These are phyloP conservation scores for Solanum dulcamara DNA, from an alignment of 257 asterid genomes.

Conservation along the genomic window DNA sequence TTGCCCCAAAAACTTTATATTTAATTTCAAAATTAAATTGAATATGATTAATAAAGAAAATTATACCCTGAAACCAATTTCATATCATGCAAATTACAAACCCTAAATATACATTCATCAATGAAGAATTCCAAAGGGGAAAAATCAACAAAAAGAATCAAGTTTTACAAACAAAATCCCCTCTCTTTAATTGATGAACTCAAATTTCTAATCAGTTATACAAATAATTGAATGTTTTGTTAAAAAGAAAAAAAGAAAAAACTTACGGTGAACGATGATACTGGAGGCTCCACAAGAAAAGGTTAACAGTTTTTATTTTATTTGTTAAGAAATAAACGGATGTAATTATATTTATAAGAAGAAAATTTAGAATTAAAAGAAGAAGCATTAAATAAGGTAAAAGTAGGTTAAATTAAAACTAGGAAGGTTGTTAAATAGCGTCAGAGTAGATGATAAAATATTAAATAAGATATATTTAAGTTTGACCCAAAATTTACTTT, in stretches of 20 bases:
- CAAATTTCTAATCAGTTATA: background rate
- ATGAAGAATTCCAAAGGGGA: background rate
- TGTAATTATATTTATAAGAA: background rate
- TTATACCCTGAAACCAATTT: background rate
- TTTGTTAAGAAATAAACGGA: background rate
- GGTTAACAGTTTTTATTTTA: background rate
- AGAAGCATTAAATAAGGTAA: too few species aligned
- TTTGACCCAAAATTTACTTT: too few species aligned
- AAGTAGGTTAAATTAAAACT: too few species aligned
- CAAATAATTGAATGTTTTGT: background rate
- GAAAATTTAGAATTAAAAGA: too few species aligned
- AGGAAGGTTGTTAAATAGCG: too few species aligned
- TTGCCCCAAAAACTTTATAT: background rate
- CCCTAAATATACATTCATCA: background rate
- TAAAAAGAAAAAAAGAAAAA: background rate
- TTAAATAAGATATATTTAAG: too few species aligned
- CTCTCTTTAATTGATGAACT: background rate
- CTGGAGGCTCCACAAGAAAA: background rate
- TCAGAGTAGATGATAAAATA: too few species aligned
- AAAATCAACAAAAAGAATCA: background rate
- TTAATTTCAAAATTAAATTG: background rate
- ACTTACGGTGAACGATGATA: background rate
- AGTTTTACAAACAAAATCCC: background rate
- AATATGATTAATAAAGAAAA: too few species aligned
- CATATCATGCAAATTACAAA: background rate